These are phyloP conservation scores for Penicillium janthinellum DNA, from an alignment of 2,329 filamentous ascomycete species.

Conservation along the genomic window DNA sequence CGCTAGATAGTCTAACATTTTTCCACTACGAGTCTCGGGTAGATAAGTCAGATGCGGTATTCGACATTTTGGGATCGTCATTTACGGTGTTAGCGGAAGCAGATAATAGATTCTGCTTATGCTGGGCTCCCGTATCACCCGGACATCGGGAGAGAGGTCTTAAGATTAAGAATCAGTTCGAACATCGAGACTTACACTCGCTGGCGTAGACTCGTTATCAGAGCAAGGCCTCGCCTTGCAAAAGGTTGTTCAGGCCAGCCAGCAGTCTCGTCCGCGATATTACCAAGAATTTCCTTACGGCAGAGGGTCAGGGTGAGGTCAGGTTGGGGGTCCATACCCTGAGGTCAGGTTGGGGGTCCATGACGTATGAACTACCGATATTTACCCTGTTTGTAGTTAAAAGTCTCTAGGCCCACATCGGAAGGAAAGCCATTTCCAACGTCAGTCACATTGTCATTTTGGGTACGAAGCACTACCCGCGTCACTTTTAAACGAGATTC, in stretches of 20 bases:
- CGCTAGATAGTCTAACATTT: background rate
- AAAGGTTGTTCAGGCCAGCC: conserved; percentile 57
- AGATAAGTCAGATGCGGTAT: background rate
- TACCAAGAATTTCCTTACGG: conserved; percentile 55
- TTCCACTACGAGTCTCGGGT: background rate
- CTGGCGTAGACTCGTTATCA: conserved; percentile 2
- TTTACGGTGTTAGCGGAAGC: no score
- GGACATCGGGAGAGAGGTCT: no score
- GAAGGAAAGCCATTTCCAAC: no score
- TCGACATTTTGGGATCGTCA: no score
- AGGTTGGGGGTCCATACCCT: conserved; percentile 53
- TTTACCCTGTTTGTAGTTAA: conserved; percentile 14
- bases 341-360: conserved; percentile 60
- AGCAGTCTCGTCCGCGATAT: conserved; percentile 57
- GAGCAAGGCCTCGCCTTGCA: conserved; percentile 50
- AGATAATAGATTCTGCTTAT: no score
- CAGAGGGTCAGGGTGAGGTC: conserved; percentile 45
- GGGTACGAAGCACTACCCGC: no score
- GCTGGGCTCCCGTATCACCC: no score
- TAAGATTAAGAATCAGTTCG: no score
- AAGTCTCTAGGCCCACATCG: no score
- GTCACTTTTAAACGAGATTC: no score
- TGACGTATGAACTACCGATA: conserved; percentile 53
- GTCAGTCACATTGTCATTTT: no score
- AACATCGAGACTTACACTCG: background rate